A percentile compares a stretch with the other conserved stretches of the same genome.
phyloP scores from a whole-genome alignment of 306 rosid genomes.

The Fragaria iinumae region DNA sequence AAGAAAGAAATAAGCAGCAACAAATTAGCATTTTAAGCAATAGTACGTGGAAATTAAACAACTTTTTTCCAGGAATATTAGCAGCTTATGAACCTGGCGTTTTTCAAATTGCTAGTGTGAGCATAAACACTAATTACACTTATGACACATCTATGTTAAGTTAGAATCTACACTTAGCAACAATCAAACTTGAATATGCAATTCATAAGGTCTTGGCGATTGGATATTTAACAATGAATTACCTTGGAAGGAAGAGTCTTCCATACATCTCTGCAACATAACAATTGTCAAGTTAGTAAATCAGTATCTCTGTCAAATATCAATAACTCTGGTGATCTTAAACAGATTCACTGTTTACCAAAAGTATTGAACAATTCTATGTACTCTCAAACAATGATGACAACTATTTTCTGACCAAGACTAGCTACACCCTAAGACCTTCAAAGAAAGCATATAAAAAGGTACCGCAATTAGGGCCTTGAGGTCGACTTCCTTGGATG shows the following conservation, averaged over 20 bases:
- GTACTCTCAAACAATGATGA: conserved; percentile 10
- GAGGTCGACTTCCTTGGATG: conserved; percentile 39
- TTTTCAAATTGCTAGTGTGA: neutral
- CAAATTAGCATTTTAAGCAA: neutral
- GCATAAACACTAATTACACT: neutral
- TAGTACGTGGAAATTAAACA: neutral
- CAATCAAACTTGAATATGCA: neutral
- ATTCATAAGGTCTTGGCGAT: neutral
- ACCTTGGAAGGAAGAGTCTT: conserved; percentile 93
- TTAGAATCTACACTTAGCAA: neutral
- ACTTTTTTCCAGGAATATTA: neutral
- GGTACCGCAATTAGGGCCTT: conserved; percentile 71
- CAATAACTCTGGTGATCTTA: conserved; percentile 22
- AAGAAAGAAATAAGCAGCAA: neutral
- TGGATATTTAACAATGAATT: conserved; percentile 4
- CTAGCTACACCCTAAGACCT: conserved; percentile 5
- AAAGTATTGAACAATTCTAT: conserved; percentile 23
- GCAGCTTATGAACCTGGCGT: neutral
- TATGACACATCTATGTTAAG: neutral
- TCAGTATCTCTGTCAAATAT: neutral
- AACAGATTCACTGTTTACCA: conserved; percentile 15
- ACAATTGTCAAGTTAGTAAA: conserved; percentile 23
- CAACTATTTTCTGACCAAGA: conserved; percentile 8
- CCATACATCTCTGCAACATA: conserved; percentile 76
- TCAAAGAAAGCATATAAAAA: neutral